Evolutionary conservation across 441 rosid genomes (phyloP).

Genomic region (Rhodomyrtus psidioides): DNA sequence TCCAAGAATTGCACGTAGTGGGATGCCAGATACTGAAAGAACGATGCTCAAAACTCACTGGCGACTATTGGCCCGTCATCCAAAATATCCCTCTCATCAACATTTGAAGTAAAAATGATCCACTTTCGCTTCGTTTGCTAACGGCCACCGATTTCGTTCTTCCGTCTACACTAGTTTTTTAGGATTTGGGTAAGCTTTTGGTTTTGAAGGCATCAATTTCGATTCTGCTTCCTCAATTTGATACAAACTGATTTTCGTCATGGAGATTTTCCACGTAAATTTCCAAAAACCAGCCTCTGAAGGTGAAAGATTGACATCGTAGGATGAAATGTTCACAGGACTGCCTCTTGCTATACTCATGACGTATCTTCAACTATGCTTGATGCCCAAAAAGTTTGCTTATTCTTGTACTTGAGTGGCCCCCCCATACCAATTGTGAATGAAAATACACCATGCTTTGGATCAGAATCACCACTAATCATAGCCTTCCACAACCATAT

Average conservation of each 20-base stretch:
- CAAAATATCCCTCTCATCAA: no score
- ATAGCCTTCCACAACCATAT: rapidly evolving
- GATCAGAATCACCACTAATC: background rate
- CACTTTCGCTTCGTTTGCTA: no score
- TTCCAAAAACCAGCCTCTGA: background rate
- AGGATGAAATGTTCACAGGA: background rate
- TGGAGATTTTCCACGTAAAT: background rate
- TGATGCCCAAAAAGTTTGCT: background rate
- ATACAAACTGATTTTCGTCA: background rate
- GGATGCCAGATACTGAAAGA: no score
- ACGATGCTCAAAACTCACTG: no score
- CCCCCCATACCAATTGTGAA: background rate
- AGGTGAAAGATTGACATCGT: background rate
- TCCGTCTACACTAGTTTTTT: no score
- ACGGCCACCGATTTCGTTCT: no score
- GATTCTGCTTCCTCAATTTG: no score
- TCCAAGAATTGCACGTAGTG: no score
- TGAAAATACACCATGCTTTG: background rate
- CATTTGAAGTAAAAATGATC: no score
- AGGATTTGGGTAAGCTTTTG: no score
- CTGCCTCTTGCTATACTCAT: background rate
- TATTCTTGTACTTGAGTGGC: no score
- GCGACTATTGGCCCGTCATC: no score
- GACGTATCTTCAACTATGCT: background rate
- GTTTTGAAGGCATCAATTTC: background rate